A percentile compares a stretch with the other conserved stretches of the same genome.
Conservation (phyloP, 148 eudicot genomes). For the Rhododendron griersonianum region DNA sequence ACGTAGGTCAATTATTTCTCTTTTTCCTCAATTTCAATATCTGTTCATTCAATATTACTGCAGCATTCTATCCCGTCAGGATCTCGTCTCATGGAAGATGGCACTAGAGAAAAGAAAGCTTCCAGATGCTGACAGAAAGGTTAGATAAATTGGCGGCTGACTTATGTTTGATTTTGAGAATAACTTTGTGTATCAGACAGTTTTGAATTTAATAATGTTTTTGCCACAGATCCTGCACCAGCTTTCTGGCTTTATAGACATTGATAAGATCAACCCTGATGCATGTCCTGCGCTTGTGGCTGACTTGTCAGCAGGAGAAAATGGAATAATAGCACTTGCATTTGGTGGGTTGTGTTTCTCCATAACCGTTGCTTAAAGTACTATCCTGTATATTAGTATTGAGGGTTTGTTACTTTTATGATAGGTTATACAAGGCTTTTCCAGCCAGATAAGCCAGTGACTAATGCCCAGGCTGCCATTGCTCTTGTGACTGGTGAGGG, state of each 20-base stretch:
- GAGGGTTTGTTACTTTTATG: conserved; percentile 9
- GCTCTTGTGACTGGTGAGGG: conserved; percentile 92
- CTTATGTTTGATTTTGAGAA: neutral
- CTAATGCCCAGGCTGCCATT: conserved; percentile 95
- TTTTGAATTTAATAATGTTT: conserved; percentile 1
- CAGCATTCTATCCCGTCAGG: conserved; percentile 97
- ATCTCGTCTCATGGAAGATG: conserved; percentile 98
- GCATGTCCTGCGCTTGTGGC: conserved; percentile 94
- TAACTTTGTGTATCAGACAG: neutral
- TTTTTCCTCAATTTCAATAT: neutral
- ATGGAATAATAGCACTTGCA: conserved; percentile 82
- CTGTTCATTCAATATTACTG: conserved; percentile 13
- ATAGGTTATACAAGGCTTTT: conserved; percentile 92
- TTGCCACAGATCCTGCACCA: conserved; percentile 57
- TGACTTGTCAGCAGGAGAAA: conserved; percentile 83
- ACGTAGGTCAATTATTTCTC: neutral
- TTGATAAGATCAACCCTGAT: conserved; percentile 82
- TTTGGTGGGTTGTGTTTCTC: conserved; percentile 56
- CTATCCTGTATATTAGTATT: neutral
- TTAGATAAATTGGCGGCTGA: conserved; percentile 12
- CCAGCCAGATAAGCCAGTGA: conserved; percentile 95
- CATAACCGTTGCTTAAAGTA: neutral
- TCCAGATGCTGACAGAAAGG: conserved; percentile 82
- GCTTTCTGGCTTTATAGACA: conserved; percentile 86
- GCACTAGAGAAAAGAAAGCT: conserved; percentile 80